Evolutionary conservation across 352 stramenopile genomes (phyloP), one percentile per base, ranked within the genome.

Genomic region (Globisporangium rhizosaccharum): DNA sequence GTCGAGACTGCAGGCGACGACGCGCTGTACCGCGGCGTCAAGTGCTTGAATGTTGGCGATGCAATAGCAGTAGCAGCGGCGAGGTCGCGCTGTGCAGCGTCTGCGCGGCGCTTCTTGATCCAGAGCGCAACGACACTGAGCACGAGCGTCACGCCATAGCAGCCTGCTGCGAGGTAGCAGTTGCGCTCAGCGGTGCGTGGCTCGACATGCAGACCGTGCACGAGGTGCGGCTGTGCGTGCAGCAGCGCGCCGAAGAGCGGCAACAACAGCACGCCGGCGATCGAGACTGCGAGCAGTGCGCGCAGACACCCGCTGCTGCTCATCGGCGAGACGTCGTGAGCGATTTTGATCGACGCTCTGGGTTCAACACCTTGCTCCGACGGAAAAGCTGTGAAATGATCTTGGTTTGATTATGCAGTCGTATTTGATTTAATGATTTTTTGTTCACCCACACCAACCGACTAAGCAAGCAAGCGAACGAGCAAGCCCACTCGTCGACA

Each of bases 241-340:
- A 88, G 48, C 30, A 89, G 58, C 42, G 85, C 60, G 15, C 77
- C 82, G 52, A 91, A 84, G 30, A 79, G 20, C 23, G 82, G 74
- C 26, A 91, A 60, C 3, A 85, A 51, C 56, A 77, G 46, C 59
- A 75, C 68, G 6, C 79, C 82, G 10, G 79, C 70, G 26, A 71
- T 47, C 23, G 77, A 86, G 25, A 91, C 56, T 36, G 68, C 76
- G 56, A 87, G 71, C 18, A 57, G 51, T 14, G 62, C 69, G 47
- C 57, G 70, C 53, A 85, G 52, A 37, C 59, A 67, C 55, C 30
- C 30, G 30, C 30, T 75, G 65, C 72, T 55, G 61, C 76, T 76
- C 41, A 48, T 48, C 10, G 9, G 37, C 37, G 37, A 44, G 37
- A 36, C 30, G 30, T 36, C 30, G 30, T 36, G 30, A 36, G 7